Evolutionary conservation across 208 protist genomes (phyloP).

Genomic region (Acanthamoeba divionensis): DNA sequence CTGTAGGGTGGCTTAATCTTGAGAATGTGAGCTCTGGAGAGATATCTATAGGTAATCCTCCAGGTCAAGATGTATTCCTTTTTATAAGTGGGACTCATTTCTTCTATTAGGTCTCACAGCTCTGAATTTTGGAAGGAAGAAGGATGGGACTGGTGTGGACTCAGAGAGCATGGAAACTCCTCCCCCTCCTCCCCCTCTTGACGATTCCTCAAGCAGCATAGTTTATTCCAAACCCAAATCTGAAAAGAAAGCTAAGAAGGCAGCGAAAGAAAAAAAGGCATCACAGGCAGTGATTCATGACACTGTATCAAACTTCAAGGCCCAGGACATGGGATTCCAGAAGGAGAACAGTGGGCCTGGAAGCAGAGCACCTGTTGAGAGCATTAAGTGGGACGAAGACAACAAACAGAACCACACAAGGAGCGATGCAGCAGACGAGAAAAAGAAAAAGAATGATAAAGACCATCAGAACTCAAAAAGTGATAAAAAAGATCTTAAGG

Average conservation of each 20-base stretch:
- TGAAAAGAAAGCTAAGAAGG: not conserved
- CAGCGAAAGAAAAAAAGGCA: not conserved
- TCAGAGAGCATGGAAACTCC: too few species aligned
- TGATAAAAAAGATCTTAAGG: not conserved
- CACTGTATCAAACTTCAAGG: not conserved
- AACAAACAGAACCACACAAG: too few species aligned
- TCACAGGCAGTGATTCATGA: not conserved
- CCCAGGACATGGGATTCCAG: not conserved
- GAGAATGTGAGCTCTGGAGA: not conserved
- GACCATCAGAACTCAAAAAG: not conserved
- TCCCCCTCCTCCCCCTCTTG: too few species aligned
- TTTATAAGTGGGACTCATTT: too few species aligned
- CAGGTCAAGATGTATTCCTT: too few species aligned
- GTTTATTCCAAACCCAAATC: too few species aligned
- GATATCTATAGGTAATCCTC: too few species aligned
- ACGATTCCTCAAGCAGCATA: too few species aligned
- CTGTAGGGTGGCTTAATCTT: conserved; percentile 4
- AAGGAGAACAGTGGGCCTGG: not conserved
- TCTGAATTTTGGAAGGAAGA: conserved; percentile 11
- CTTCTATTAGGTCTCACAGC: not conserved
- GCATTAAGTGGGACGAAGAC: too few species aligned
- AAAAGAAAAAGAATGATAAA: not conserved
- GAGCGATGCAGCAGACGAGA: too few species aligned
- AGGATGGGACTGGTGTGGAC: too few species aligned
- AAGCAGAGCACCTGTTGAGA: too few species aligned